Base-by-base conservation (phyloP, 1,284 basidiomycete species). In the Ganoderma lucidum region DNA sequence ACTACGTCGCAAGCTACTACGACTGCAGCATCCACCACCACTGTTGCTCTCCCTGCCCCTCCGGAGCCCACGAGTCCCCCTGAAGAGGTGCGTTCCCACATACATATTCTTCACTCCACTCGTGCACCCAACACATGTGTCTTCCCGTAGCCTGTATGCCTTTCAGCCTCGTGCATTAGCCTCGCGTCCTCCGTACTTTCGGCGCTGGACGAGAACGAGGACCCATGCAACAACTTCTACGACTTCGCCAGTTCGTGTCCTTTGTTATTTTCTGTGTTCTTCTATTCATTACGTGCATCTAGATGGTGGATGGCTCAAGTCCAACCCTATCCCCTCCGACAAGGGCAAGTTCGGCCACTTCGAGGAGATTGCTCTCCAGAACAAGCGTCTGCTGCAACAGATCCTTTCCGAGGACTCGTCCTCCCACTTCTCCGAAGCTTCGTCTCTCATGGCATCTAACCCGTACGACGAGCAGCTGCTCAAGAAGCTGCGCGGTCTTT, bases 191-290 rank as follows among this genome's bases (percentile, higher is more conserved):
- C 90, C 1, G 93, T 99, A 69, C 83, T 99, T 35, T 88, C 90
- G 32, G 90, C 90, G 2, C 83, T 99, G 61, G 96, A 99, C 79
- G 86, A 87, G 15, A 85, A 90, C 3, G 87, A 93, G 73, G 95
- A 99, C 79, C 97, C 97, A 0, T 99, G 97, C 82, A 94, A 98
- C 74, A 93, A 97, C 81, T 99, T 99, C 79, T 98, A 97, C 79
- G 88, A 93, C 72, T 99, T 93, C 81, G 90, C 95, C 19, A 95
- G 94, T 95, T 76, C 77, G 90, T 61, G 35, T 86, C 1, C 59
- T 4, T 6, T 15, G 37, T 4, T 17, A 23, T 23, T 19, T n/a
- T 19, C 28, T 51, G 15, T 30, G 53, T 35, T 66, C 41, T 66
- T 64, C 61, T 61, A 62, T 51, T 39, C 56, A 56, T 69, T 64